These are phyloP conservation scores for Orbilia javanica DNA, from an alignment of 2,329 filamentous ascomycete genomes.

Conservation along the genomic window DNA sequence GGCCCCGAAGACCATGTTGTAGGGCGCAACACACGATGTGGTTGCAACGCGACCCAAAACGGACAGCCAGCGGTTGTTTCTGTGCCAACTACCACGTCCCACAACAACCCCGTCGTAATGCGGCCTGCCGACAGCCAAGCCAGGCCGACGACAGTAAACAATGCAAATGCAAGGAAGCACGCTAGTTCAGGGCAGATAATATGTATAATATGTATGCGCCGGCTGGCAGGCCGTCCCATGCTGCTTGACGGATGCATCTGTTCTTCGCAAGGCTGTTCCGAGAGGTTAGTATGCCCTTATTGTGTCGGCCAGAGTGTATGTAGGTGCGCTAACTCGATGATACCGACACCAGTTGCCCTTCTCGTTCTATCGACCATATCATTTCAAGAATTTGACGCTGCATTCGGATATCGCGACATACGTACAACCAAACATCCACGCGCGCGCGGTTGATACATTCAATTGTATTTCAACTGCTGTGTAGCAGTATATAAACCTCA, in stretches of 20 bases:
- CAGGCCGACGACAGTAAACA: slow-evolving; percentile 28
- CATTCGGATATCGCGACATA: neutral
- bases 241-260: slow-evolving; percentile 1
- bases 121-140: neutral
- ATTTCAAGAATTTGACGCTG: neutral
- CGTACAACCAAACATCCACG: neutral
- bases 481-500: slow-evolving; percentile 5
- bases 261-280: slow-evolving; percentile 21
- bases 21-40: slow-evolving; percentile 13
- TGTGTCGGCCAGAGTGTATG: neutral
- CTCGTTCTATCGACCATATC: slow-evolving; percentile 9
- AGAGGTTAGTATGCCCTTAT: slow-evolving; percentile 26
- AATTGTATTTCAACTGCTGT: slow-evolving; percentile 31
- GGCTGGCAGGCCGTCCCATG: slow-evolving; percentile 26
- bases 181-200: slow-evolving; percentile 3
- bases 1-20: slow-evolving; percentile 14
- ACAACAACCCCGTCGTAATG: slow-evolving; percentile 41
- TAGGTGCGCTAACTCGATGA: neutral
- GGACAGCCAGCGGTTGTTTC: slow-evolving; percentile 35
- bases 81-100: slow-evolving; percentile 29
- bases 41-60: slow-evolving; percentile 18
- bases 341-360: slow-evolving; percentile 26
- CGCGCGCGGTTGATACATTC: slow-evolving; percentile 26
- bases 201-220: slow-evolving; percentile 3
- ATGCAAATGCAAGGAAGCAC: slow-evolving; percentile 26